A percentile compares a stretch with the other conserved stretches of the same genome.
Conservation (phyloP, 345 rosid genomes). For the Syzygium oleosum region DNA sequence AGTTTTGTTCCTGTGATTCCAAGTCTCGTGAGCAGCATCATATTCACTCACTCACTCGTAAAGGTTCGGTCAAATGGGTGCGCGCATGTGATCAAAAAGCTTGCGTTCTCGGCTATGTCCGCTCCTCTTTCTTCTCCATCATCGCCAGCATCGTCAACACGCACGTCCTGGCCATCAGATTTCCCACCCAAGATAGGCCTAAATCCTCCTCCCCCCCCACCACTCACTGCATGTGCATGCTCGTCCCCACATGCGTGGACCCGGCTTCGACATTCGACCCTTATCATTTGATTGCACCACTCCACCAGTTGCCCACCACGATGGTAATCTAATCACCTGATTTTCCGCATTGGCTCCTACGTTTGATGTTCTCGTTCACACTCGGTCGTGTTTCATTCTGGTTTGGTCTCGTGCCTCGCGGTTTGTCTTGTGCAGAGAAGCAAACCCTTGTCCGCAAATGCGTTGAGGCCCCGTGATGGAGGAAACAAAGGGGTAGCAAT, state of each 20-base stretch:
- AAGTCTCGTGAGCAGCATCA: neutral
- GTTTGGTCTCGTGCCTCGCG: neutral
- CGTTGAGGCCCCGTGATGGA: neutral
- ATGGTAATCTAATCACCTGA: neutral
- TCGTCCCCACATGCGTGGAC: neutral
- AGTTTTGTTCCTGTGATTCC: neutral
- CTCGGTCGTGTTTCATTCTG: neutral
- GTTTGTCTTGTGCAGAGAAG: neutral
- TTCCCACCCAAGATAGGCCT: neutral
- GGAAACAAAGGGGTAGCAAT: too few species aligned
- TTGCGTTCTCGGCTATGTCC: neutral
- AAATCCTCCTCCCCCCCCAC: neutral
- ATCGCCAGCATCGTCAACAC: neutral
- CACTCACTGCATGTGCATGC: neutral
- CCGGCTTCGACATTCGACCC: neutral
- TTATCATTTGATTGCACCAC: neutral
- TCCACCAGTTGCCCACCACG: neutral
- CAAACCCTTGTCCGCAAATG: neutral
- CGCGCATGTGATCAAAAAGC: neutral
- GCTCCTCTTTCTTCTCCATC: neutral
- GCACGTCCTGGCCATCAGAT: neutral
- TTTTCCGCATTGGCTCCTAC: neutral
- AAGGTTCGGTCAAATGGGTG: neutral
- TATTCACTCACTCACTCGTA: neutral
- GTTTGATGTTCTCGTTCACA: neutral